Conservation (phyloP, 2,329 filamentous ascomycete species). For the Cordyceps farinosa region DNA sequence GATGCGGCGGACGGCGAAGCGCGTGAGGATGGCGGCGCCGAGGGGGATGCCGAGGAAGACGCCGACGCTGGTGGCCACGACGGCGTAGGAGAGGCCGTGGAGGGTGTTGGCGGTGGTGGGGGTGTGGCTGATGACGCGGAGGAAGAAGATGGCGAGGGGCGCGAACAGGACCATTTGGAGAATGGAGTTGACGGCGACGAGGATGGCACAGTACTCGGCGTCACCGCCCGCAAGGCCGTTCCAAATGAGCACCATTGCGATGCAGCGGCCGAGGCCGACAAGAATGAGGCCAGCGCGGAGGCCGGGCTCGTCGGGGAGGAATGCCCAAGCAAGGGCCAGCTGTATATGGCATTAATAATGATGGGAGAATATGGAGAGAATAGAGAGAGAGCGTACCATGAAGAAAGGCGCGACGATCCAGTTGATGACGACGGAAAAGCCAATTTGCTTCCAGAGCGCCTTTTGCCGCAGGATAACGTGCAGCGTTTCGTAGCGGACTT, state of each 20-base stretch:
- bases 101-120: constrained; percentile 23
- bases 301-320: constrained; percentile 48
- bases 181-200: constrained; percentile 64
- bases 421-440: constrained; percentile 66
- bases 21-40: constrained; percentile 52
- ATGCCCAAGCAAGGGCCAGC: constrained; percentile 59
- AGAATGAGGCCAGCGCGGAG: constrained; percentile 39
- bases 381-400: constrained; percentile 50
- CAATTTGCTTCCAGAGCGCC: constrained; percentile 66
- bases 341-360: constrained; percentile 24
- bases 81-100: constrained; percentile 47
- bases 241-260: constrained; percentile 70
- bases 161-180: constrained; percentile 65
- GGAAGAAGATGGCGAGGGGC: constrained; percentile 59
- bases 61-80: constrained; percentile 68
- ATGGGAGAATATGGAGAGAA: no score
- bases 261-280: constrained; percentile 18
- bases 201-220: constrained; percentile 68
- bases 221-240: constrained; percentile 69
- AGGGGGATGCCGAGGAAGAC: constrained; percentile 76
- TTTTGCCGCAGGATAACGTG: constrained; percentile 57
- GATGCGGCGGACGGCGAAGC: constrained; percentile 48
- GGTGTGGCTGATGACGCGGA: constrained; percentile 57
- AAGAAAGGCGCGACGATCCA: constrained; percentile 72
- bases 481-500: constrained; percentile 68